Conservation (phyloP, 2,329 filamentous ascomycete species). For the Rachicladosporium sp. region DNA sequence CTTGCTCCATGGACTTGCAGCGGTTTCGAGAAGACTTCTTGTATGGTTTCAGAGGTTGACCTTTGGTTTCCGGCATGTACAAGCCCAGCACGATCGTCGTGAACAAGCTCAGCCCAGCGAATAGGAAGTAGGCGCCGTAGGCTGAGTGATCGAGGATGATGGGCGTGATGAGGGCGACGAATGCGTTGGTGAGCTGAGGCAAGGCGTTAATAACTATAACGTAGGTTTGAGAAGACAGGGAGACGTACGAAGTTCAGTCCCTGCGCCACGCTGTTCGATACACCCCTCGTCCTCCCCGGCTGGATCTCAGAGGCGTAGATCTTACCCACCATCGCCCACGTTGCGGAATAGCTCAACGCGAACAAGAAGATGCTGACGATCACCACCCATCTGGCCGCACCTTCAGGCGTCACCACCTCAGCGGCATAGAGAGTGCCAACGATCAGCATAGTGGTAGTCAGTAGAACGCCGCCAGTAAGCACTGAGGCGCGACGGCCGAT, state of each 20-base stretch:
- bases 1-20: too few species aligned
- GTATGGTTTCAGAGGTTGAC: not conserved
- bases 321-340: conserved; percentile 44
- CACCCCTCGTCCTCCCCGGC: conserved; percentile 39
- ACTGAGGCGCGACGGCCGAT: conserved; percentile 44
- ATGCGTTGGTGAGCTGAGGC: conserved; percentile 21
- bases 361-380: conserved; percentile 39
- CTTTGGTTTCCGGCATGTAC: not conserved
- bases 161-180: conserved; percentile 32
- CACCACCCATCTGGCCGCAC: conserved; percentile 36
- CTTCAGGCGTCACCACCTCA: conserved; percentile 5
- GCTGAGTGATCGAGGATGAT: conserved; percentile 35
- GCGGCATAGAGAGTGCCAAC: conserved; percentile 42
- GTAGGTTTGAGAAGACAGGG: too few species aligned
- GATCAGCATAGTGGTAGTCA: conserved; percentile 40
- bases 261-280: conserved; percentile 40
- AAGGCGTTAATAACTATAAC: too few species aligned
- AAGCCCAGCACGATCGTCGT: not conserved
- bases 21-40: not conserved
- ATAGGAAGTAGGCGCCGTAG: conserved; percentile 23
- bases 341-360: conserved; percentile 33
- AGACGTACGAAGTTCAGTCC: conserved; percentile 33
- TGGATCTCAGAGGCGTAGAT: conserved; percentile 48
- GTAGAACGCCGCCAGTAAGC: conserved; percentile 41
- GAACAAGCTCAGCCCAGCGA: conserved; percentile 9